A percentile compares a stretch with the other conserved stretches of the same genome.
phyloP scores from a whole-genome alignment of 129 eudicot species.

The Saussurea involucrata region DNA sequence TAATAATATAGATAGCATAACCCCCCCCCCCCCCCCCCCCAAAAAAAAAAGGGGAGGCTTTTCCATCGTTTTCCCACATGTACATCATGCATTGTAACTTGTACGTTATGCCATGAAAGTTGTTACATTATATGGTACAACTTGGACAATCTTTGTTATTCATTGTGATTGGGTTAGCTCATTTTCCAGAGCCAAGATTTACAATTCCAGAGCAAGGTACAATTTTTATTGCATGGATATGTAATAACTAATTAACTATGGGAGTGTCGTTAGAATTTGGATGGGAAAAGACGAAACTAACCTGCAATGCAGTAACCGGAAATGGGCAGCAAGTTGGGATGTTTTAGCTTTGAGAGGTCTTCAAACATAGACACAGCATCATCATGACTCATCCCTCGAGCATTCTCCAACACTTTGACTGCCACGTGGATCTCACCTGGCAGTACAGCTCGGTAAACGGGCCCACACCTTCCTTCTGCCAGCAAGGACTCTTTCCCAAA shows the following conservation, averaged over 20 bases:
- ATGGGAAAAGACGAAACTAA: constrained; percentile 18
- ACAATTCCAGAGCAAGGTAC: background rate
- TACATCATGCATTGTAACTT: background rate
- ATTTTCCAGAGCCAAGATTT: background rate
- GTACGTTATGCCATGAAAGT: background rate
- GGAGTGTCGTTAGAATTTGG: background rate
- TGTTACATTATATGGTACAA: background rate
- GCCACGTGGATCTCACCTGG: constrained; percentile 99
- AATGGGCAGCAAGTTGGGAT: constrained; percentile 79
- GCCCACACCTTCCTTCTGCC: constrained; percentile 95
- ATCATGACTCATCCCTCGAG: constrained; percentile 49
- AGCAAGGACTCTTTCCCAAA: constrained; percentile 82
- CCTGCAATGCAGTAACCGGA: constrained; percentile 98
- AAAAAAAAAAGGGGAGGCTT: background rate
- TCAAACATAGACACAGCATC: constrained; percentile 72
- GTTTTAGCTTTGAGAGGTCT: constrained; percentile 63
- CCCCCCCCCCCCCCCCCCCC: background rate
- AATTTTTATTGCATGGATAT: background rate
- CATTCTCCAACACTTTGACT: constrained; percentile 78
- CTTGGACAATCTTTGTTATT: background rate
- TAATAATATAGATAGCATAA: constrained; percentile 6
- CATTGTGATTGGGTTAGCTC: background rate
- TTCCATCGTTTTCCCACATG: background rate
- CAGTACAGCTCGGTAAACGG: constrained; percentile 86
- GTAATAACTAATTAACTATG: background rate